These are phyloP conservation scores for Brassica napus DNA, from an alignment of 345 rosid genomes.

Conservation along the genomic window Da-Ae NC_063448.1:6289501-6290000, in stretches of 20 bases:
- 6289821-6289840: neutral
- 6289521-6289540: neutral
- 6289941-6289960: neutral
- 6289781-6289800: constrained; percentile 69
- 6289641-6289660: neutral
- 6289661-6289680: constrained; percentile 1
- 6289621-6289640: neutral
- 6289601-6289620: neutral
- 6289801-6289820: constrained; percentile 41
- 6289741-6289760: constrained; percentile 69
- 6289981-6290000: neutral
- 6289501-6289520: constrained; percentile 13
- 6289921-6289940: neutral
- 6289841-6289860: neutral
- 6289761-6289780: constrained; percentile 26
- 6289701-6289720: constrained; percentile 34
- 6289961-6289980: neutral
- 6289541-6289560: neutral
- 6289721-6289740: constrained; percentile 74
- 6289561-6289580: neutral
- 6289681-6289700: neutral
- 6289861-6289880: neutral
- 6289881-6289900: constrained; percentile 3
- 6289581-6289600: constrained; percentile 1
- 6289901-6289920: neutral